Evolutionary conservation across 1,139 yeast genomes (phyloP), one percentile per base, ranked within the genome.

Genomic region (Protomyces lactucae-debilis): DNA sequence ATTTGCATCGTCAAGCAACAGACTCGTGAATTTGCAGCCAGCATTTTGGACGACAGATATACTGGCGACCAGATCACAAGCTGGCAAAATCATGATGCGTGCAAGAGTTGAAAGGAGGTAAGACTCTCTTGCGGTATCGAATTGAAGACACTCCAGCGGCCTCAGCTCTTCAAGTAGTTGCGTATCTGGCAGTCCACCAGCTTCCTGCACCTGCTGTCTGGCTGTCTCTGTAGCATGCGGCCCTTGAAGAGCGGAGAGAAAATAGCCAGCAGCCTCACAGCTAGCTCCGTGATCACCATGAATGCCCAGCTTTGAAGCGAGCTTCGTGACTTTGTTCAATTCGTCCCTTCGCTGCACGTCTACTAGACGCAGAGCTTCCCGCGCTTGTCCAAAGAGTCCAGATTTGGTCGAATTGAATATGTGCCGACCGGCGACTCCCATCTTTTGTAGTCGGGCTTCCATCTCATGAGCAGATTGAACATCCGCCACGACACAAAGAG

Each of bases 271-370:
- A n/a, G 81, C 76, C 16, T 76, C 78, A 36, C 79, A 74, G 12
- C 79, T 76, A 51, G 78, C 77, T 1, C 78, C 82, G 69, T 77
- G 78, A 0, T 77, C 80, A 0, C 81, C 82, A 1, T 73, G 75
- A n/a, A 78, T 69, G 0, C 73, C 76, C 53, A 81, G 64, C 1
- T 67, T 46, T 1, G 67, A 64, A 0, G 83, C 79, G 12, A 81
- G 66, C 0, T 66, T 61, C 25, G 73, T 76, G 12, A 80, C 80
- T 57, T 73, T 61, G 0, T 54, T 52, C 16, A 81, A 71, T 66
- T 68, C 3, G 66, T 64, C 23, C 66, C 51, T 4, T 70, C 60
- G 25, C 63, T 67, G 21, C 71, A 73, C 5, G 71, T 71, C 10
- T 71, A 66, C n/a, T 73, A 73, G 51, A 16, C 18, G 45, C 2